These are phyloP conservation scores for Laetiporus sulphureus DNA, from an alignment of 1,284 basidiomycete genomes.

Conservation along the genomic window DNA sequence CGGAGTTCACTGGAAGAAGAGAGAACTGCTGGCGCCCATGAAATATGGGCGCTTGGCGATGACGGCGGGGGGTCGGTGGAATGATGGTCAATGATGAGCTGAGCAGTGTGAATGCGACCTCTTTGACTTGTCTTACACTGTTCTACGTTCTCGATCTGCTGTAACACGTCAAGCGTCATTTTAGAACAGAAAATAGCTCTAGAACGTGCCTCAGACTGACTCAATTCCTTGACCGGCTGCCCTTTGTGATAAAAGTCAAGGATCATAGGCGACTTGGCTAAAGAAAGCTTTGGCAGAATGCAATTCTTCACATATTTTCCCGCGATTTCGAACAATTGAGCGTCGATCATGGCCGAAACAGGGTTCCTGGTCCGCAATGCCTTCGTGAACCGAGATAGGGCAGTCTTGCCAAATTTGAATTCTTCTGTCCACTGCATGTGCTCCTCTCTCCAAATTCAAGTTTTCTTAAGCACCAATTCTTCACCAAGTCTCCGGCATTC, in stretches of 20 bases:
- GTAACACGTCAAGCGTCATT: background rate
- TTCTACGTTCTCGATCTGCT: slow-evolving; percentile 16
- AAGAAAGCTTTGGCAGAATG: slow-evolving; percentile 11
- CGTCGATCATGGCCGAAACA: too few species aligned
- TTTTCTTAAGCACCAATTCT: background rate
- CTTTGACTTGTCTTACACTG: slow-evolving; percentile 13
- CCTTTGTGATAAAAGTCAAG: slow-evolving; percentile 16
- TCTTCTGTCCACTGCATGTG: background rate
- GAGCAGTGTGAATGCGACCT: background rate
- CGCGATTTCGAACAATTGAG: slow-evolving; percentile 1
- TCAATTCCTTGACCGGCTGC: slow-evolving; percentile 10
- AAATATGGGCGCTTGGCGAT: too few species aligned
- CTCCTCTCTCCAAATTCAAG: too few species aligned
- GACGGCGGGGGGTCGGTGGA: too few species aligned
- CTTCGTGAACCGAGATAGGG: slow-evolving; percentile 34
- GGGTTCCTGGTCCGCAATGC: slow-evolving; percentile 35
- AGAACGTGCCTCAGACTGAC: slow-evolving; percentile 14
- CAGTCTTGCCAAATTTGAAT: slow-evolving; percentile 22
- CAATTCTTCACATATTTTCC: slow-evolving; percentile 1
- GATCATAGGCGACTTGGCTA: slow-evolving; percentile 12
- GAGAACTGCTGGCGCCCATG: too few species aligned
- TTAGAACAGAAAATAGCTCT: too few species aligned
- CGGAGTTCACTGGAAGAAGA: too few species aligned
- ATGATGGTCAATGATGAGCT: background rate
- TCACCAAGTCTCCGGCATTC: slow-evolving; percentile 1